Percentiles rank a stretch among this genome's conserved stretches.
Conservation (phyloP, 345 rosid species). For the Ceriops zippeliana region DNA sequence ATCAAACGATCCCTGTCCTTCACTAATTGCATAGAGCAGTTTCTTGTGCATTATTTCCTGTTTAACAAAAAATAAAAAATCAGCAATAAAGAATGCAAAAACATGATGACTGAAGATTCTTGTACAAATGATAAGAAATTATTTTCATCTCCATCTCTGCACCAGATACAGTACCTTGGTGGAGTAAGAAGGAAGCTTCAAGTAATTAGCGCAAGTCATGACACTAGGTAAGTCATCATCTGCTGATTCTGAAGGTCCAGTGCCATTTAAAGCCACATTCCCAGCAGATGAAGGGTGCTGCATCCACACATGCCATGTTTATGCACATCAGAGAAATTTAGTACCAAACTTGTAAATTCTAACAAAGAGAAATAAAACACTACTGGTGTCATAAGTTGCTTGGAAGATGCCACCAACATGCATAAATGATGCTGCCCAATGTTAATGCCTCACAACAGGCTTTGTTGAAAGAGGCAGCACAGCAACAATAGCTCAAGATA, state of each 20-base stretch:
- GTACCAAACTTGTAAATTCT: neutral
- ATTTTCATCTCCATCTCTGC: neutral
- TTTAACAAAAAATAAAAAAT: conserved; percentile 13
- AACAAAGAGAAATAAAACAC: neutral
- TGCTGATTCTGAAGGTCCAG: conserved; percentile 73
- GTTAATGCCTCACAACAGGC: neutral
- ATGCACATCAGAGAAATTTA: neutral
- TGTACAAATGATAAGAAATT: neutral
- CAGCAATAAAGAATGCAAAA: conserved; percentile 11
- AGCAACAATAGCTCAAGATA: too few species aligned
- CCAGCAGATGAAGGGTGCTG: conserved; percentile 77
- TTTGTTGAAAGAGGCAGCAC: too few species aligned
- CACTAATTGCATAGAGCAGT: conserved; percentile 79
- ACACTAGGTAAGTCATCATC: conserved; percentile 97
- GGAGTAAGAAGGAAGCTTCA: conserved; percentile 97
- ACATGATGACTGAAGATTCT: neutral
- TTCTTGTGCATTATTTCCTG: conserved; percentile 99
- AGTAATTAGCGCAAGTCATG: conserved; percentile 99
- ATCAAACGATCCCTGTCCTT: conserved; percentile 99
- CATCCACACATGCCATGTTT: conserved; percentile 10
- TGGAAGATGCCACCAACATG: neutral
- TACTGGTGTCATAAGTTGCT: neutral
- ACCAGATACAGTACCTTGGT: conserved; percentile 60
- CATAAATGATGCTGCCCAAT: neutral
- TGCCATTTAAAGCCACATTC: conserved; percentile 62